Percentiles rank a stretch among this genome's conserved stretches.
Conservation (phyloP, 1,284 basidiomycete genomes). For the Fomitopsis palustris region DNA sequence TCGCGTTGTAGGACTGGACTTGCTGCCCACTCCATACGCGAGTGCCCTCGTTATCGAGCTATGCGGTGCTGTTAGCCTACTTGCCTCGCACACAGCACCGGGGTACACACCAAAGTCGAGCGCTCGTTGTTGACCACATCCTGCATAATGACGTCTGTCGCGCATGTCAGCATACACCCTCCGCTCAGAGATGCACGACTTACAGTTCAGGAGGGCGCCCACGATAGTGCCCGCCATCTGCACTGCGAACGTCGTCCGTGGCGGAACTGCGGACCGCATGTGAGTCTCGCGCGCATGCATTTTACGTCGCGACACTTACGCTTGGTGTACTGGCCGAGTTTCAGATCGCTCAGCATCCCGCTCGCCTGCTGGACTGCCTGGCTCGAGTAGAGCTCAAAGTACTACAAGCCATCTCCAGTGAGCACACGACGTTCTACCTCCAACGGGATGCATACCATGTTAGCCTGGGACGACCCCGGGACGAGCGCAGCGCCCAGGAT, state of each 20-base stretch:
- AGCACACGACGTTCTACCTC: too few species aligned
- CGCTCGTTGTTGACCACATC: constrained; percentile 23
- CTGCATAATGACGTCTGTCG: constrained; percentile 23
- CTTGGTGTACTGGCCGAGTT: constrained; percentile 52
- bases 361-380: constrained; percentile 26
- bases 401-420: not conserved
- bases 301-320: constrained; percentile 32
- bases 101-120: constrained; percentile 13
- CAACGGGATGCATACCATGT: constrained; percentile 30
- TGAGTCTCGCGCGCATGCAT: not conserved
- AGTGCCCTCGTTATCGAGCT: constrained; percentile 40
- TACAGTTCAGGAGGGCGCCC: constrained; percentile 24
- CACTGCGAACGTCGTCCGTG: constrained; percentile 40
- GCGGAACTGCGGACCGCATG: not conserved
- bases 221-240: constrained; percentile 51
- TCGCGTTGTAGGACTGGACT: constrained; percentile 41
- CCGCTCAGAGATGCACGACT: constrained; percentile 4
- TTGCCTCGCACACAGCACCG: not conserved
- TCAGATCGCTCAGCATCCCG: constrained; percentile 38
- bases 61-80: not conserved
- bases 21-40: constrained; percentile 51
- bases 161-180: not conserved
- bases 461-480: constrained; percentile 38
- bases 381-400: constrained; percentile 37
- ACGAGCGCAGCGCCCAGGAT: constrained; percentile 38